Percentiles rank a stretch among this genome's conserved stretches.
Conservation (phyloP, 768 basidiomycete species). For the Leccinum disarticulatum region DNA sequence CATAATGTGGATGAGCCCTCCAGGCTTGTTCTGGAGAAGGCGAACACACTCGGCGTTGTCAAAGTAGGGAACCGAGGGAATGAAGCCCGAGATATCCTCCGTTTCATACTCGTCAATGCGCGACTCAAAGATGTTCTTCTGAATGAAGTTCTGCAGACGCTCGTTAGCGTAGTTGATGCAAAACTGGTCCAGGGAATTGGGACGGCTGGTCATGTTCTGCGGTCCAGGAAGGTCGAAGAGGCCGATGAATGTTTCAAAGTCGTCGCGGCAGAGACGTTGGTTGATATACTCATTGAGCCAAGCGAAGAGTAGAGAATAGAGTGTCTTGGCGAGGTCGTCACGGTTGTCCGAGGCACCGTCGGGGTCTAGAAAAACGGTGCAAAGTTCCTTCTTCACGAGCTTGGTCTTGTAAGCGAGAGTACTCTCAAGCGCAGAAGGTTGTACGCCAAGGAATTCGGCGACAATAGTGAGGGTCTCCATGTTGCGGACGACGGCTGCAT, state of each 20-base stretch:
- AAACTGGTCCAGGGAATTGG: conserved; percentile 95
- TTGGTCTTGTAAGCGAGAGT: conserved; percentile 90
- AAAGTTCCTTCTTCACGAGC: conserved; percentile 93
- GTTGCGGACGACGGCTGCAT: conserved; percentile 91
- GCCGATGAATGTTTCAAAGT: conserved; percentile 90
- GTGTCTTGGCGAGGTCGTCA: conserved; percentile 90
- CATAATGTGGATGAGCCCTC: conserved; percentile 95
- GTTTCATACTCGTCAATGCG: conserved; percentile 80
- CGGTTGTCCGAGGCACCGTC: conserved; percentile 92
- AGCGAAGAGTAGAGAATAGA: conserved; percentile 92
- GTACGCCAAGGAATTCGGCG: conserved; percentile 89
- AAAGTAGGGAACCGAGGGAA: conserved; percentile 76
- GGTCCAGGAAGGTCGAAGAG: conserved; percentile 93
- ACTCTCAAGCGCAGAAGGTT: conserved; percentile 69
- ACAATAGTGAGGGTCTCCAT: conserved; percentile 75
- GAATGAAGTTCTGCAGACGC: conserved; percentile 79
- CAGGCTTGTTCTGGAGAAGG: conserved; percentile 81
- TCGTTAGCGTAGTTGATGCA: conserved; percentile 97
- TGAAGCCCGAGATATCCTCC: conserved; percentile 72
- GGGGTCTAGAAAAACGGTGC: conserved; percentile 92
- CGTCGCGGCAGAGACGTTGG: conserved; percentile 90
- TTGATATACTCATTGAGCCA: conserved; percentile 98
- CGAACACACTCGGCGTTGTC: conserved; percentile 91
- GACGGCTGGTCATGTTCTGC: conserved; percentile 82
- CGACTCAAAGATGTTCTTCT: conserved; percentile 76